These are phyloP conservation scores for Entomophthora muscae DNA, from an alignment of 371 early-diverging fungal species.

Conservation along the genomic window DNA sequence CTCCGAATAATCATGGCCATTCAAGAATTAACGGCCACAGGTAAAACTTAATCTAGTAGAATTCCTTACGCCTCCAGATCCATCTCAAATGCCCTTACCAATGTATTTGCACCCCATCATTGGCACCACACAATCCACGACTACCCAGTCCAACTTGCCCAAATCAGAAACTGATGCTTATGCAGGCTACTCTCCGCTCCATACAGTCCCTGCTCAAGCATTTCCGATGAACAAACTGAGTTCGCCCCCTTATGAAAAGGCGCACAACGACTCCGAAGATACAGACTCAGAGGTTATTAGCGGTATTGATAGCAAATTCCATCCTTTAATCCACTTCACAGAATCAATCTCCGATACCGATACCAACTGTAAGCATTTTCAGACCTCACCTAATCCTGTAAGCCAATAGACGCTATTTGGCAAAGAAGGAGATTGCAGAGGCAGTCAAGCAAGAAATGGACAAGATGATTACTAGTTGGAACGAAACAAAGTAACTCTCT, in stretches of 20 bases:
- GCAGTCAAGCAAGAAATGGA: not conserved
- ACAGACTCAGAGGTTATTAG: not conserved
- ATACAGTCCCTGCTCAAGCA: not conserved
- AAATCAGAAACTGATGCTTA: not conserved
- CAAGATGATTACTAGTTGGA: not conserved
- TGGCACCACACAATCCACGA: not conserved
- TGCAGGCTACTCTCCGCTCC: not conserved
- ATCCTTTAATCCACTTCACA: not conserved
- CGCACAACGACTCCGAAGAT: not conserved
- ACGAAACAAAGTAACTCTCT: not conserved
- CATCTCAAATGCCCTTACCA: not conserved
- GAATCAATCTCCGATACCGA: not conserved
- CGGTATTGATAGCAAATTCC: not conserved
- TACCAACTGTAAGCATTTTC: not conserved
- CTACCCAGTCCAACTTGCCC: not conserved
- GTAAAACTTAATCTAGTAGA: not conserved
- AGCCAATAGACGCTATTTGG: not conserved
- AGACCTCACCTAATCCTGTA: not conserved
- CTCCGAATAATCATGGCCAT: not conserved
- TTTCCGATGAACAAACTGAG: not conserved
- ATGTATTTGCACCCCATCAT: not conserved
- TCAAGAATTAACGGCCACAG: not conserved
- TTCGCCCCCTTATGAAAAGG: not conserved
- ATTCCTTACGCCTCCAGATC: not conserved
- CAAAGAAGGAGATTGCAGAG: not conserved